Percentiles rank a stretch among this genome's conserved stretches.
These are phyloP conservation scores for Globisporangium uncinulatum DNA, from an alignment of 352 stramenopile genomes.

Conservation along the genomic window DNA sequence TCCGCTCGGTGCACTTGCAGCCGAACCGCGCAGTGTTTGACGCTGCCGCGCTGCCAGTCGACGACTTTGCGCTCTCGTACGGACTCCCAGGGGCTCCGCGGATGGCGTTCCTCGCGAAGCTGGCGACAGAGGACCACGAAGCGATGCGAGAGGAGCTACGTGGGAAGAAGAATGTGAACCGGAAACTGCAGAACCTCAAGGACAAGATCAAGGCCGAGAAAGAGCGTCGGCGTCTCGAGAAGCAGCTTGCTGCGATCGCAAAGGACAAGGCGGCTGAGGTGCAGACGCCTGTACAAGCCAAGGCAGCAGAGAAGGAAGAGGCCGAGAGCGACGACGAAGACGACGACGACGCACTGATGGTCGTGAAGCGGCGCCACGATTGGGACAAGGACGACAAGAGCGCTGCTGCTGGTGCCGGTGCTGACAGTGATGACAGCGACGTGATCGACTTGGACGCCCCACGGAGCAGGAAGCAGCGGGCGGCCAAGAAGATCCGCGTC, in stretches of 20 bases:
- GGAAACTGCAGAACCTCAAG: slow-evolving; percentile 96
- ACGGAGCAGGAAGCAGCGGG: slow-evolving; percentile 63
- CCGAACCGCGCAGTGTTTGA: slow-evolving; percentile 94
- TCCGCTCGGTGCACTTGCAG: slow-evolving; percentile 95
- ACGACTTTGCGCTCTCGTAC: slow-evolving; percentile 92
- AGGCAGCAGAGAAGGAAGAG: slow-evolving; percentile 33
- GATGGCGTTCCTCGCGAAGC: slow-evolving; percentile 90
- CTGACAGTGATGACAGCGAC: slow-evolving; percentile 42
- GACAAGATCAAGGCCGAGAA: slow-evolving; percentile 98
- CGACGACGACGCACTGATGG: slow-evolving; percentile 88
- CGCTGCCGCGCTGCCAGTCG: slow-evolving; percentile 84
- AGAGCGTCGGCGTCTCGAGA: slow-evolving; percentile 88
- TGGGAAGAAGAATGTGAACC: slow-evolving; percentile 96
- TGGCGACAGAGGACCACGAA: slow-evolving; percentile 58
- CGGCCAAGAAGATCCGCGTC: slow-evolving; percentile 69
- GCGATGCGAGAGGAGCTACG: slow-evolving; percentile 82
- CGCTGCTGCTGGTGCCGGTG: slow-evolving; percentile 19
- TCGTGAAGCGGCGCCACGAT: slow-evolving; percentile 90
- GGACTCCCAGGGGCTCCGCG: slow-evolving; percentile 92
- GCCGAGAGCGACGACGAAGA: slow-evolving; percentile 1
- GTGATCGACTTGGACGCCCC: slow-evolving; percentile 55
- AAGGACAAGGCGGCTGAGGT: slow-evolving; percentile 25
- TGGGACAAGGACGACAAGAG: slow-evolving; percentile 38
- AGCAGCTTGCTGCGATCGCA: slow-evolving; percentile 46
- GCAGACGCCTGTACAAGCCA: slow-evolving; percentile 22